These are phyloP conservation scores for Multifurca ochricompacta DNA, from an alignment of 768 basidiomycete genomes.

Conservation along the genomic window DNA sequence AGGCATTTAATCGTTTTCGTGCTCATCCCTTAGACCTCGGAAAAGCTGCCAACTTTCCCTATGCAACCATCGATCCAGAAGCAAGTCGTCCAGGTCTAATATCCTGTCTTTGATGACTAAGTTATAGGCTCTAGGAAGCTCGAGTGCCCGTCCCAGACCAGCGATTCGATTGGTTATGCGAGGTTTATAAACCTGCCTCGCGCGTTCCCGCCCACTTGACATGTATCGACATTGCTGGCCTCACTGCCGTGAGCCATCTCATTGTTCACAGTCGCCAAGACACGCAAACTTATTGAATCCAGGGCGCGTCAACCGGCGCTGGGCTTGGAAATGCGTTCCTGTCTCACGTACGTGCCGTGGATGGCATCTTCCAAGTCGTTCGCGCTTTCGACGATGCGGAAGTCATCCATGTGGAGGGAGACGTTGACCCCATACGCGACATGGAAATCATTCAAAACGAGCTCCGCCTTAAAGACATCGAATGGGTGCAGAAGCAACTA, in stretches of 20 bases:
- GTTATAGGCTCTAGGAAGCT: slow-evolving; percentile 46
- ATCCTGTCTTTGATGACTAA: background rate
- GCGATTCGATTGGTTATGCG: slow-evolving; percentile 92
- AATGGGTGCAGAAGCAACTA: slow-evolving; percentile 93
- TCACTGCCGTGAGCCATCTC: slow-evolving; percentile 66
- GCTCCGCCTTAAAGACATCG: slow-evolving; percentile 92
- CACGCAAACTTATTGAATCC: slow-evolving; percentile 9
- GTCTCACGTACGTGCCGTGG: slow-evolving; percentile 95
- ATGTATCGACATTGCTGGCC: slow-evolving; percentile 96
- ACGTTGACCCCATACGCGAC: slow-evolving; percentile 91
- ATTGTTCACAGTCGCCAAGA: background rate
- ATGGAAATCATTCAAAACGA: slow-evolving; percentile 98
- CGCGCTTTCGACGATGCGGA: slow-evolving; percentile 99
- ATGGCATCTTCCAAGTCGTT: slow-evolving; percentile 98
- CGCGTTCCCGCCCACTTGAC: slow-evolving; percentile 92
- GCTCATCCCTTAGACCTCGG: slow-evolving; percentile 61
- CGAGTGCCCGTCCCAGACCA: slow-evolving; percentile 92
- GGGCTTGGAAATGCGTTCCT: slow-evolving; percentile 97
- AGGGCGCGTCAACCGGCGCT: slow-evolving; percentile 96
- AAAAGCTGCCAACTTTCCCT: slow-evolving; percentile 97
- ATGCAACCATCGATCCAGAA: slow-evolving; percentile 89
- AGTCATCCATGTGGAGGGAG: slow-evolving; percentile 98
- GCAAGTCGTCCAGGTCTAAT: slow-evolving; percentile 21
- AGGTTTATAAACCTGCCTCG: slow-evolving; percentile 81
- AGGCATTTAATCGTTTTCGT: too few species aligned